phyloP scores from a whole-genome alignment of 768 basidiomycete species.

The Tulasnella sp. region DNA sequence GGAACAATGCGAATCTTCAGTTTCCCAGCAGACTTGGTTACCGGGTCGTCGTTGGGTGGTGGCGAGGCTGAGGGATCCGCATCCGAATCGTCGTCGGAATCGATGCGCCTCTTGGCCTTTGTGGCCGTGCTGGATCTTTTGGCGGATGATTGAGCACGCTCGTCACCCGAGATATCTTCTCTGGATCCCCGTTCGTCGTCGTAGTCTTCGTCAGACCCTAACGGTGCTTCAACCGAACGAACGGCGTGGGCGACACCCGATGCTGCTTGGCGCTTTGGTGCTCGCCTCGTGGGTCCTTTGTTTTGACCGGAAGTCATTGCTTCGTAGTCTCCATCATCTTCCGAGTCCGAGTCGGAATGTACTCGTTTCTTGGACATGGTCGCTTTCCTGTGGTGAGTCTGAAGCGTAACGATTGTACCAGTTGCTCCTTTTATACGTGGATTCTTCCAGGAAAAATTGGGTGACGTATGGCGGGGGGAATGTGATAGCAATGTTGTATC shows the following conservation, averaged over 20 bases:
- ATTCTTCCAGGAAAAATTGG: no score
- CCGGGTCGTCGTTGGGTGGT: neutral
- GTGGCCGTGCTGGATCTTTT: neutral
- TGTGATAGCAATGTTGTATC: no score
- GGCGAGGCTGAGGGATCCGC: neutral
- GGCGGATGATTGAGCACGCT: neutral
- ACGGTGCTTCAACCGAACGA: neutral
- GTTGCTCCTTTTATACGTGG: no score
- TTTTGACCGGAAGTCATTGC: neutral
- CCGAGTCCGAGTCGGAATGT: neutral
- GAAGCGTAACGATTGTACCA: no score
- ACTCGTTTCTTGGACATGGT: constrained; percentile 4
- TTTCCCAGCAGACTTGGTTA: neutral
- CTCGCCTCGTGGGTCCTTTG: neutral
- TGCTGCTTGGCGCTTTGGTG: neutral
- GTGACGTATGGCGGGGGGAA: no score
- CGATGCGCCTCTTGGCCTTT: neutral
- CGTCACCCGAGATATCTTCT: neutral
- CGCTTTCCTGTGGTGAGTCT: no score
- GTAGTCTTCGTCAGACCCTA: neutral
- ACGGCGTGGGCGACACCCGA: neutral
- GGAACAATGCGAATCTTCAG: neutral
- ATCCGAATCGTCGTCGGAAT: neutral
- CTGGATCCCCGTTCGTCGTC: neutral
- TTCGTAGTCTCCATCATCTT: neutral